phyloP scores from a whole-genome alignment of 2,329 filamentous ascomycete species.

The Aphanoascus verrucosus region DNA sequence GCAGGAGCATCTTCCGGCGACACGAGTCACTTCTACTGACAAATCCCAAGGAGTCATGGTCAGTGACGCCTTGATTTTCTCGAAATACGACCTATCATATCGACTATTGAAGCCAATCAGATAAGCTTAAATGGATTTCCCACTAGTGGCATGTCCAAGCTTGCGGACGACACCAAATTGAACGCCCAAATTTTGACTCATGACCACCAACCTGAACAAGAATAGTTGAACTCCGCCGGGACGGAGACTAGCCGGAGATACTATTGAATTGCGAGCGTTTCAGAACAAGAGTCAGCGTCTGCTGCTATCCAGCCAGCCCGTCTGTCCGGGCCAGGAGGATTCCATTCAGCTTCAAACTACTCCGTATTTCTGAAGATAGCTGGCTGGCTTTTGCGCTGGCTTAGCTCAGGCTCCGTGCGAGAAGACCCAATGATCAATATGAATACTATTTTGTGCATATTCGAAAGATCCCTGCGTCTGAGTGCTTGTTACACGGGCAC shows the following conservation, averaged over 20 bases:
- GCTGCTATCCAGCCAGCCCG: no score
- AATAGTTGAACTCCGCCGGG: no score
- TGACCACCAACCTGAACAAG: no score
- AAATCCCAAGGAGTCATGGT: neutral
- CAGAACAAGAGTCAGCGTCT: no score
- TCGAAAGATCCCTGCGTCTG: neutral
- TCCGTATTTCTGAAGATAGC: no score
- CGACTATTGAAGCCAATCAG: constrained; percentile 11
- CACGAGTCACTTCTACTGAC: no score
- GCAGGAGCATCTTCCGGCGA: neutral
- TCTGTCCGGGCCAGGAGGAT: no score
- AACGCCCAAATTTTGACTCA: no score
- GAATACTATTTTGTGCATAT: neutral
- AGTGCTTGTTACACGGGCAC: constrained; percentile 1
- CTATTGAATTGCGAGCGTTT: no score
- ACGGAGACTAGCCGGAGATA: no score
- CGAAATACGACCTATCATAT: constrained; percentile 1
- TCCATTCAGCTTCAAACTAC: no score
- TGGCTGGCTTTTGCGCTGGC: neutral
- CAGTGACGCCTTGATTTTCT: neutral
- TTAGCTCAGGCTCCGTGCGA: neutral
- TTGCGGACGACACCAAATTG: neutral
- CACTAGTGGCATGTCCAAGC: constrained; percentile 7
- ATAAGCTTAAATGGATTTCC: constrained; percentile 13
- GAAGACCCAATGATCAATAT: neutral